Evolutionary conservation across 441 rosid genomes (phyloP), one percentile per base, ranked within the genome.

Genomic region (Francoa sonchifolia): DNA sequence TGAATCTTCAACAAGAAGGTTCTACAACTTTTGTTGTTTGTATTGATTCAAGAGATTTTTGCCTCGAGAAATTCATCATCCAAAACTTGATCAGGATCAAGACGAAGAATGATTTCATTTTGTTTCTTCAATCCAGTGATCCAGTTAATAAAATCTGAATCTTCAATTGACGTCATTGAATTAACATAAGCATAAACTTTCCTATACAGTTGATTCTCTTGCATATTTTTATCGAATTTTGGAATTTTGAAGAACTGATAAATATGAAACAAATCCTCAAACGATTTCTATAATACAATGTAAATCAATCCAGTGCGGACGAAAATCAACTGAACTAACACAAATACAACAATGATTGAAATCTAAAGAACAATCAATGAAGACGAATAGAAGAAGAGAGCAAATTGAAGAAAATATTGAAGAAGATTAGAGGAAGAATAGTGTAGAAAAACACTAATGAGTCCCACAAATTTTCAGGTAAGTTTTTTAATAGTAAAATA

Each of bases 101-200:
- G 73, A 1, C 72, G 71, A 57, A 82, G 90, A 50, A 78, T 19
- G 52, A 90, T 71, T 9, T 82, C 90, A 47, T 72, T 66, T 6
- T 72, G 28, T 13, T 67, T 79, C 38, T 67, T 68, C n/a, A n/a
- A n/a, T 0, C 81, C 89, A 33, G 89, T 25, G 66, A 85, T 61
- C 39, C 82, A 81, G 41, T 85, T 85, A 45, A 89, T 82, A 63
- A 62, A 79, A 58, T 82, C 82, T 0, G 92, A 77, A 34, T 90
- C 74, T 52, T 85, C 98, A 3, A 79, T 48, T 0, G 85, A 74
- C 8, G 79, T 38, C 0, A 90, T 65, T 3, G 90, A 76, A 53
- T 74, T 75, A n/a, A 90, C 54, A 62, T 85, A 90, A 33, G 62
- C 41, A 18, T 48, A 52, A 1, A 89, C 77, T 30, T 58, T 69